Conservation (phyloP, 768 basidiomycete species). For the Gloeostereum incarnatum region DNA sequence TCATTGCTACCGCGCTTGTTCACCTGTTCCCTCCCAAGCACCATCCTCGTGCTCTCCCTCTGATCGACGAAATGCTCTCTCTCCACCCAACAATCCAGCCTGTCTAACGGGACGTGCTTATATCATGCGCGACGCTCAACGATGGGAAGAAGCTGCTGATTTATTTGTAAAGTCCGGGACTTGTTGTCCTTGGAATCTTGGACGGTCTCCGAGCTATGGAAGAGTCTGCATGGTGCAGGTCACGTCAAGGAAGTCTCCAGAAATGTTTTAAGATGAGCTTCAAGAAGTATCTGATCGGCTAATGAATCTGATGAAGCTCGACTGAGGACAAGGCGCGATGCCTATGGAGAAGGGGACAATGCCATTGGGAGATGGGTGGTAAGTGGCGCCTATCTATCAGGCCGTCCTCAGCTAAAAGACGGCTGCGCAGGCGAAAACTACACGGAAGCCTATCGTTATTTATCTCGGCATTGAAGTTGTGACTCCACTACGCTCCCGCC, state of each 20-base stretch:
- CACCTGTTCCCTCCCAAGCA: slow-evolving; percentile 88
- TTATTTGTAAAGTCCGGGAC: slow-evolving; percentile 52
- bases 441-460: slow-evolving; percentile 72
- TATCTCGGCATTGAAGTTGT: slow-evolving; percentile 70
- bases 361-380: slow-evolving; percentile 69
- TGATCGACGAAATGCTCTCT: slow-evolving; percentile 65
- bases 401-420: slow-evolving; percentile 5
- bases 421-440: slow-evolving; percentile 29
- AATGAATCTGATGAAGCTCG: too few species aligned
- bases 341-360: slow-evolving; percentile 78
- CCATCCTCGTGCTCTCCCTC: slow-evolving; percentile 64
- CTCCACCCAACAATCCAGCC: slow-evolving; percentile 47
- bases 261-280: slow-evolving; percentile 38
- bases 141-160: slow-evolving; percentile 60
- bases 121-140: slow-evolving; percentile 50
- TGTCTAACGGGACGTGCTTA: slow-evolving; percentile 72
- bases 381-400: slow-evolving; percentile 13
- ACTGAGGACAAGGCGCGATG: slow-evolving; percentile 70
- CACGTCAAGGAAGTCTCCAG: too few species aligned
- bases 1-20: slow-evolving; percentile 68
- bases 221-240: slow-evolving; percentile 80
- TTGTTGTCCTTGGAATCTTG: slow-evolving; percentile 33
- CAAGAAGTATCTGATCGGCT: slow-evolving; percentile 36
- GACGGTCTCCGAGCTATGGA: slow-evolving; percentile 60
- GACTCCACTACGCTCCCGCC: slow-evolving; percentile 74